Conservation (phyloP, 2,329 filamentous ascomycete species). For the Cladosporium austrohemisphaericum region DNA sequence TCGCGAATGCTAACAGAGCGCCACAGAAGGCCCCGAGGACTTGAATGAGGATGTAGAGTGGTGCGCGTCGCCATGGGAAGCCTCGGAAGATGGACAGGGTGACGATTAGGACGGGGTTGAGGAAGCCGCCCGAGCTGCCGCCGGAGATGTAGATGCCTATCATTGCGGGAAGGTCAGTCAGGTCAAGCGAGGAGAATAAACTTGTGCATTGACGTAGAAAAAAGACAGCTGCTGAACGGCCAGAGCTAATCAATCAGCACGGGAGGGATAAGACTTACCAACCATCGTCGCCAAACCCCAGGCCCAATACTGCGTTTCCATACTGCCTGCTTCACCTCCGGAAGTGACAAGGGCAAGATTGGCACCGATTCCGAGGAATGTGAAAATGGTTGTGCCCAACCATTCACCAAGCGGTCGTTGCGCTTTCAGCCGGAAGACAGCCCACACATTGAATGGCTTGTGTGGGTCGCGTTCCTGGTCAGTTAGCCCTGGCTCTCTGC, state of each 20-base stretch:
- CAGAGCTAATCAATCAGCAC: too few relatives aligned
- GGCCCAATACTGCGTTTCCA: constrained; percentile 30
- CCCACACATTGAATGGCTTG: constrained; percentile 48
- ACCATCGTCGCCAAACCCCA: constrained; percentile 55
- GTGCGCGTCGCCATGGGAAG: constrained; percentile 57
- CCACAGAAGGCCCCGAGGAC: constrained; percentile 43
- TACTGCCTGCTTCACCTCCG: constrained; percentile 20
- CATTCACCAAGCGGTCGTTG: constrained; percentile 62
- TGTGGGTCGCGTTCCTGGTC: neutral
- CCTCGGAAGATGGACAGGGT: constrained; percentile 51
- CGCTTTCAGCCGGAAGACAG: constrained; percentile 46
- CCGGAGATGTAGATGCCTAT: constrained; percentile 41
- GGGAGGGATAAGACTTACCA: neutral
- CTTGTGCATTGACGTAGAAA: too few relatives aligned
- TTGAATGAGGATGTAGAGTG: constrained; percentile 55
- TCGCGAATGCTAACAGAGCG: constrained; percentile 43
- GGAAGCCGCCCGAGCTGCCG: constrained; percentile 46
- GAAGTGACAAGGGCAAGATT: constrained; percentile 41
- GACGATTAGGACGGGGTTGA: constrained; percentile 35
- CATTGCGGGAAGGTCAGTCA: neutral
- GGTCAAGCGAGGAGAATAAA: too few relatives aligned
- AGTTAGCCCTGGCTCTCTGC: neutral
- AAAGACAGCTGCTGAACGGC: too few relatives aligned
- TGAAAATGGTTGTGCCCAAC: constrained; percentile 43
- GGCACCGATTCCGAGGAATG: constrained; percentile 23